Base-by-base conservation (phyloP, 2,329 filamentous ascomycete species). In the Penicillium sclerotiorum region DNA sequence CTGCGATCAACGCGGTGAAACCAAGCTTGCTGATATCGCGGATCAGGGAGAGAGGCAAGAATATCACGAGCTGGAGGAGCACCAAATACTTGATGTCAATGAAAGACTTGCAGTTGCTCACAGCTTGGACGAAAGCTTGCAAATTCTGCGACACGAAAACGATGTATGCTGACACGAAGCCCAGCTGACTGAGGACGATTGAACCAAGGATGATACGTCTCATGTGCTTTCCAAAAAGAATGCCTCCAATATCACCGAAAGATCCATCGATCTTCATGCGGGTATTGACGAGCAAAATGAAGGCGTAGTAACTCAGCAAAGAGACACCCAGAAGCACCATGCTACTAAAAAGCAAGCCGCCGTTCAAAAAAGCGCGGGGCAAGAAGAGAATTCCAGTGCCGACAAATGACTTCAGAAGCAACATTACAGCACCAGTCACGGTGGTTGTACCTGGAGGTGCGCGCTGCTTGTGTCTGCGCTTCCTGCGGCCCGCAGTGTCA, bases 1-100 rank as follows among this genome's bases (percentile, higher is more conserved):
- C 94, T 1, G 94, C 94, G 60, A 97, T 82, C 39, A 99, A 81
- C 4, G 94, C 95, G 3, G 95, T 94, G 68, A 96, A 94, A 6
- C 92, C 92, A 41, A 99, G 88, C 75, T 99, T 95, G 75, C 91
- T 93, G 72, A 99, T 97, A 70, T 99, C 95, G 57, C 94, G 85
- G 61, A 99, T 87, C 52, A 99, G 81, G 23, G 91, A 96, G 60
- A 99, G 87, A 0, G 94, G 94, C 39, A 99, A 72, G 79, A 99
- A 99, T 58, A 99, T 88, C 64, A 95, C 75, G 82, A 97, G 89
- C 71, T 99, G 94, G 80, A 97, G 86, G 64, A 99, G 71, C 59
- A 99, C 95, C 73, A 99, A 84, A 73, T 84, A 89, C 50, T 90
- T 89, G 69, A 97, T 90, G 68, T 89, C 85, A 65, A 99, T 90